Conservation (phyloP, 495 filamentous ascomycete genomes). For the Talaromyces thailandensis region DNA sequence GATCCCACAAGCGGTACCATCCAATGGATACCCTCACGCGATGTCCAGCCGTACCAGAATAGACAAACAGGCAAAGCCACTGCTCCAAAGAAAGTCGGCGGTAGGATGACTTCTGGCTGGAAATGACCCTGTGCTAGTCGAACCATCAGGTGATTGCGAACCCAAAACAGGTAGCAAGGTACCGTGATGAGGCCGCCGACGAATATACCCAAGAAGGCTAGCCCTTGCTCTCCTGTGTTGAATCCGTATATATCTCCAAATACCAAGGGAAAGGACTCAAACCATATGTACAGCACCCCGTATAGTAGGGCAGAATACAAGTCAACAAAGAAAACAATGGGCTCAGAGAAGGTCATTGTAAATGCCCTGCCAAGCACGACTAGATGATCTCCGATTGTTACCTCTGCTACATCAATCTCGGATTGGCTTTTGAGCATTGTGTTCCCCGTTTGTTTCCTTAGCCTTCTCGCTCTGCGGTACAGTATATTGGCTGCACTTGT, state of each 20-base stretch:
- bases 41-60: conserved; percentile 43
- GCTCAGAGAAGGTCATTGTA: conserved; percentile 35
- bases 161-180: conserved; percentile 37
- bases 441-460: conserved; percentile 33
- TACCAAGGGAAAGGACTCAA: conserved; percentile 48
- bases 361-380: conserved; percentile 34
- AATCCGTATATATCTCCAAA: conserved; percentile 41
- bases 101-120: conserved; percentile 29
- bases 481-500: conserved; percentile 50
- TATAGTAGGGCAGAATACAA: conserved; percentile 46
- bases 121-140: conserved; percentile 29
- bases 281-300: conserved; percentile 47
- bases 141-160: conserved; percentile 25
- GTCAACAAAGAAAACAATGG: conserved; percentile 42
- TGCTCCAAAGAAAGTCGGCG: conserved; percentile 31
- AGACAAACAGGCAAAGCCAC: conserved; percentile 38
- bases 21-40: conserved; percentile 35
- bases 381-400: conserved; percentile 21
- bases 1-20: conserved; percentile 47
- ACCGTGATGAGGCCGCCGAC: conserved; percentile 30
- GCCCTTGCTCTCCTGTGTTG: conserved; percentile 32
- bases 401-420: conserved; percentile 28
- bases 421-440: conserved; percentile 21
- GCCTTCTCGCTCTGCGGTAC: conserved; percentile 39
- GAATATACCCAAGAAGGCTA: conserved; percentile 44